Evolutionary conservation across 257 asterid genomes (phyloP).

Genomic region (Ilex aquifolium): DNA sequence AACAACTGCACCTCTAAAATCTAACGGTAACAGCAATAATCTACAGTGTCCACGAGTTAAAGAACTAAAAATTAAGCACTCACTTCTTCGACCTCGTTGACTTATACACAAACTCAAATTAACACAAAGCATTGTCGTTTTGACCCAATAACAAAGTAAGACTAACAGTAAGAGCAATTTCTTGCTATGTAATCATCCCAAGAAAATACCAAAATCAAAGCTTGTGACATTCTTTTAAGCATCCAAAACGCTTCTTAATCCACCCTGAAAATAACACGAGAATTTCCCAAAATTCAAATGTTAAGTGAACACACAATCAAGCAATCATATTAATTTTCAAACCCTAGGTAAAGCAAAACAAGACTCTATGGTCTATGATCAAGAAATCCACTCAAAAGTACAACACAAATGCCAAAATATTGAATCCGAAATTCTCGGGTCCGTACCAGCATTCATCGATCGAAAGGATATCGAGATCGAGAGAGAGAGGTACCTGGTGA

Average conservation of each 20-base stretch:
- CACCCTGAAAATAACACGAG: background rate
- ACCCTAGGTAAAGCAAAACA: constrained; percentile 36
- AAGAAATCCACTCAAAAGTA: constrained; percentile 5
- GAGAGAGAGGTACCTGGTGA: background rate
- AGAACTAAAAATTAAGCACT: too few species aligned
- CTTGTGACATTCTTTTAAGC: background rate
- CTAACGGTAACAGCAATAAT: too few species aligned
- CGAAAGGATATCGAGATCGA: too few species aligned
- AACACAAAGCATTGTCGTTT: too few species aligned
- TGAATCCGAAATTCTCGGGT: too few species aligned
- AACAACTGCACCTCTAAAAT: too few species aligned
- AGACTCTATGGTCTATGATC: constrained; percentile 42
- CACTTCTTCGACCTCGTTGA: too few species aligned
- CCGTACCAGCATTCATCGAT: constrained; percentile 42
- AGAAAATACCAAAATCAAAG: background rate
- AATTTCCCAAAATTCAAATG: constrained; percentile 11
- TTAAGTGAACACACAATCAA: constrained; percentile 4
- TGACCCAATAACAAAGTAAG: background rate
- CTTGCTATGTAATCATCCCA: background rate
- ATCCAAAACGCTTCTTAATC: constrained; percentile 2
- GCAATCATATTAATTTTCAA: constrained; percentile 22
- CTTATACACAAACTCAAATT: too few species aligned
- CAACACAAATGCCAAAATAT: too few species aligned
- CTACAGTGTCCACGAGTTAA: too few species aligned
- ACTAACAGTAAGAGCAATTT: background rate